Conservation (phyloP, 139 green algal genomes). For the Volvox africanus region DNA sequence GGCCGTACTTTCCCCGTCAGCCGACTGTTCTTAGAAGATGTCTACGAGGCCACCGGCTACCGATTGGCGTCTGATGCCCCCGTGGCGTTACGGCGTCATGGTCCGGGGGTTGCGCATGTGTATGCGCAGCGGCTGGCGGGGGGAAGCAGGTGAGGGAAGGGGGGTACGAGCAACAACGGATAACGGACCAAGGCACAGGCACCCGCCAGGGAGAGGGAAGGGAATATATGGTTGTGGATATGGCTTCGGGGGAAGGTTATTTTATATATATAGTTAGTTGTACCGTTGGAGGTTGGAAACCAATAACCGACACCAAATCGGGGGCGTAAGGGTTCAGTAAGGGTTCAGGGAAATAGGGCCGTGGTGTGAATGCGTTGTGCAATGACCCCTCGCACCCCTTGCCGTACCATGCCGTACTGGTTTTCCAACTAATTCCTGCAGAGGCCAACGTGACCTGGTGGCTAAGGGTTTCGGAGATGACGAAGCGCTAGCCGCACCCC, state of each 20-base stretch:
- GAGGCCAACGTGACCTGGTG: slow-evolving; percentile 52
- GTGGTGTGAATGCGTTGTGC: no score
- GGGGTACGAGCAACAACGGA: neutral
- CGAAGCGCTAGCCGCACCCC: slow-evolving; percentile 54
- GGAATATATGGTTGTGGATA: no score
- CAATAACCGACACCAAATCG: no score
- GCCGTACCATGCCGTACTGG: no score
- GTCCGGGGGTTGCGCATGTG: neutral
- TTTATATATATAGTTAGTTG: no score
- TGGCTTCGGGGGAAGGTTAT: no score
- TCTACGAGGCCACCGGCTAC: slow-evolving; percentile 69
- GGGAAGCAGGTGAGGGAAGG: slow-evolving; percentile 33
- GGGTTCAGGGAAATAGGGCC: no score
- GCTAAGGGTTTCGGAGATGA: slow-evolving; percentile 84
- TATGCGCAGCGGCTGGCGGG: slow-evolving; percentile 27
- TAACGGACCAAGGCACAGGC: neutral
- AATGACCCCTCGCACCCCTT: no score
- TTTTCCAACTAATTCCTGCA: neutral
- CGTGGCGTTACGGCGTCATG: slow-evolving; percentile 61
- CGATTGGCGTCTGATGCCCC: slow-evolving; percentile 65
- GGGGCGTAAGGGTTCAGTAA: no score
- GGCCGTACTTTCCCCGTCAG: slow-evolving; percentile 94
- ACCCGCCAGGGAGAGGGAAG: neutral
- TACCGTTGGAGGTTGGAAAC: no score
- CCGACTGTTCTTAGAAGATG: slow-evolving; percentile 91